These are phyloP conservation scores for Cetraspora pellucida DNA, from an alignment of 192 early-diverging fungal genomes.

Conservation along the genomic window DNA sequence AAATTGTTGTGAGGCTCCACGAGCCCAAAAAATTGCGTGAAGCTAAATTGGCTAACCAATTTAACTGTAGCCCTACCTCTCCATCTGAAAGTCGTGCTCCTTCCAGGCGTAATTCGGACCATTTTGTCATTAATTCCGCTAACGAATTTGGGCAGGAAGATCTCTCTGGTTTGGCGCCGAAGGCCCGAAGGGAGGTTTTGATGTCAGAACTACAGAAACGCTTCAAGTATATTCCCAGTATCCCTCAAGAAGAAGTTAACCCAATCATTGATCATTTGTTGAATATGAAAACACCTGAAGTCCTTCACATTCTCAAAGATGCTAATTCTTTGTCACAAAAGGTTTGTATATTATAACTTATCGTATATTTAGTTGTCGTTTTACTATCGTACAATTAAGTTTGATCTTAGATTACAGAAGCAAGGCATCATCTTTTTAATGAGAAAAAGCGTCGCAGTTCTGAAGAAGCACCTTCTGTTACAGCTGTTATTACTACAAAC, in stretches of 20 bases:
- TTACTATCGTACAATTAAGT: neutral
- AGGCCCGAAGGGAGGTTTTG: slow-evolving; percentile 28
- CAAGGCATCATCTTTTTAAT: neutral
- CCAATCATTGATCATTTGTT: slow-evolving; percentile 32
- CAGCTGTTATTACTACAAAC: neutral
- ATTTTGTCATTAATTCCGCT: slow-evolving; percentile 5
- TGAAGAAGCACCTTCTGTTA: neutral
- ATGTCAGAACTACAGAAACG: slow-evolving; percentile 37
- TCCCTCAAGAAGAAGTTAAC: slow-evolving; percentile 33
- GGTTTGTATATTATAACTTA: slow-evolving; percentile 8
- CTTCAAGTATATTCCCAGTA: slow-evolving; percentile 26
- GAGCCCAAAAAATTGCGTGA: slow-evolving; percentile 88
- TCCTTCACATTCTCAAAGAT: slow-evolving; percentile 29
- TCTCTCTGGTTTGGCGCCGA: slow-evolving; percentile 26
- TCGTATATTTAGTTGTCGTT: neutral
- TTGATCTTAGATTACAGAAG: slow-evolving; percentile 25
- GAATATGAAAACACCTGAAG: slow-evolving; percentile 14
- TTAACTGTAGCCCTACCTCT: neutral
- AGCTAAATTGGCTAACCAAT: slow-evolving; percentile 22
- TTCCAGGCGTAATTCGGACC: slow-evolving; percentile 33
- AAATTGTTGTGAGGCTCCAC: slow-evolving; percentile 88
- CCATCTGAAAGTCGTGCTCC: slow-evolving; percentile 29
- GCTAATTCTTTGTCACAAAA: slow-evolving; percentile 19
- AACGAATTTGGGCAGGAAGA: slow-evolving; percentile 28
- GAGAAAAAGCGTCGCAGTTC: slow-evolving; percentile 14